Base-by-base conservation (phyloP, 208 protist genomes). In the Lotmaria passim region DNA sequence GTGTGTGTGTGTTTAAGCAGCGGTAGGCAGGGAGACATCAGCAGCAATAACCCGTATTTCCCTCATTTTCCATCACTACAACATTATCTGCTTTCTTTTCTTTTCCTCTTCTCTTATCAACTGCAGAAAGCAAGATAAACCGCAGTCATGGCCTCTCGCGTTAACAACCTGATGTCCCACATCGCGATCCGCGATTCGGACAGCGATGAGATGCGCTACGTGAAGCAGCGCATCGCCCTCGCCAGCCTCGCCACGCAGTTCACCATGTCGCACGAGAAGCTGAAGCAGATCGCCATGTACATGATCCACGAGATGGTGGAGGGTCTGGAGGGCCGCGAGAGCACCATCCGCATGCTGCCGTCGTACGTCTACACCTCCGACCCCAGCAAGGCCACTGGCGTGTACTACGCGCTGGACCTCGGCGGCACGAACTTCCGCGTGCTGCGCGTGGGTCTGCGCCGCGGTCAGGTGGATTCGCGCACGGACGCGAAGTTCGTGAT, bases 401-500 rank as follows among this genome's bases (percentile, higher is more conserved):
- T 82, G 55, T 96, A 85, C 82, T 90, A 93, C 77, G 93, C 93
- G 34, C 83, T 97, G 26, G 93, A 97, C 75, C 86, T 97, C 38
- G 93, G 93, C 43, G 93, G 93, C 65, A 94, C 88, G 64, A 96
- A 97, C 81, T 95, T 96, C 75, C 86, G 90, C 30, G 90, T 97
- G 57, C 63, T 97, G 52, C 81, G 85, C 19, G 76, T 97, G 57
- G 36, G 53, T 36, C 71, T 95, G 50, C 71, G 79, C 60, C 34
- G 72, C 57, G 89, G 82, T 61, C 73, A 67, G 51, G 69, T 94
- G 24, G 77, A 79, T 26, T 62, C 78, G 48, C 68, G 81, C 60
- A 56, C 43, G 23, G 66, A 75, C 61, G 55, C 69, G 65, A 83
- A 81, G 68, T 96, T 85, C 72, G 55, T 79, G 23, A 90, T 96